A percentile compares a stretch with the other conserved stretches of the same genome.
These are phyloP conservation scores for Barnettozyma siamensis DNA, from an alignment of 805 yeast genomes.

Conservation along the genomic window DNA sequence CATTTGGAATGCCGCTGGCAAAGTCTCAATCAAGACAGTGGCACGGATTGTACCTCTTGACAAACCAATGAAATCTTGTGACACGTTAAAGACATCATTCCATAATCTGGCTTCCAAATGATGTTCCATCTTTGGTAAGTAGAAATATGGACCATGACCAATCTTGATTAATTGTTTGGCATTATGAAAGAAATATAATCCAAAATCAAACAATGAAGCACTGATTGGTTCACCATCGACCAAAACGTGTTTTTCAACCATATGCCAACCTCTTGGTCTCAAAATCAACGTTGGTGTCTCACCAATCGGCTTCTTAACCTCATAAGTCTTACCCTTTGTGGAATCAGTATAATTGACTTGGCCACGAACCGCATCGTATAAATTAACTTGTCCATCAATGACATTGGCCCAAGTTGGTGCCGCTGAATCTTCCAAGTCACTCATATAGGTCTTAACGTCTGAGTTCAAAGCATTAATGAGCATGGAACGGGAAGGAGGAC, in stretches of 20 bases:
- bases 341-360: slow-evolving; percentile 47
- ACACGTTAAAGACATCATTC: slow-evolving; percentile 73
- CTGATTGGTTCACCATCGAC: slow-evolving; percentile 73
- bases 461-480: slow-evolving; percentile 77
- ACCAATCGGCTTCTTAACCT: slow-evolving; percentile 32
- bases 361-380: slow-evolving; percentile 70
- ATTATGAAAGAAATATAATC: slow-evolving; percentile 71
- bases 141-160: slow-evolving; percentile 79
- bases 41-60: slow-evolving; percentile 78
- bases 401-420: slow-evolving; percentile 80
- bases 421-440: slow-evolving; percentile 82
- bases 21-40: slow-evolving; percentile 74
- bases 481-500: slow-evolving; percentile 84
- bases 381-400: slow-evolving; percentile 74
- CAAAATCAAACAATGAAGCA: slow-evolving; percentile 80
- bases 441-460: slow-evolving; percentile 75
- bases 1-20: slow-evolving; percentile 83
- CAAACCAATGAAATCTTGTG: slow-evolving; percentile 66
- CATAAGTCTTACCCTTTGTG: slow-evolving; percentile 34
- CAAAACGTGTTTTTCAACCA: slow-evolving; percentile 64
- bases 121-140: slow-evolving; percentile 83
- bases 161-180: slow-evolving; percentile 54
- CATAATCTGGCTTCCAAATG: slow-evolving; percentile 77
- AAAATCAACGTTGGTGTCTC: slow-evolving; percentile 71
- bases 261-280: slow-evolving; percentile 88